Base-by-base conservation (phyloP, 129 eudicot genomes). In the Heracleum sosnowskyi region DNA sequence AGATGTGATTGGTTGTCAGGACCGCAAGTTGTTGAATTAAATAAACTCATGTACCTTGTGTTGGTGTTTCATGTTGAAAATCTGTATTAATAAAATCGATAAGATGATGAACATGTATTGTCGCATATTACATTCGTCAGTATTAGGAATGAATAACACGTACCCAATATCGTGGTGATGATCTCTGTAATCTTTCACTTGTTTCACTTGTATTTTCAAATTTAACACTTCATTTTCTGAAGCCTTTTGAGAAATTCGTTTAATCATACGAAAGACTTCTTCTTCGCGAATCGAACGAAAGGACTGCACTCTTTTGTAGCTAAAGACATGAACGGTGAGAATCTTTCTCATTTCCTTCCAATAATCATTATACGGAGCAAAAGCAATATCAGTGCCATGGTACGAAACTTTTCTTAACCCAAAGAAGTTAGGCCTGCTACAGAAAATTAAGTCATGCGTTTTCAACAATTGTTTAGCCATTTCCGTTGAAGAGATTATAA, bases 311-410 rank as follows among this genome's bases (percentile, higher is more conserved):
- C 64, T 55, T 24, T 26, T 55, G 31, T 26, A 24, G 26, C 64
- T 55, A 24, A 55, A 55, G 20, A 55, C 64, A 24, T 55, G 64
- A 64, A 64, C 70, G 2, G 64, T 57, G 26, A 57, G 64, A 57
- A 57, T 57, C 64, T 64, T 63, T 63, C 70, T 64, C 70, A 64
- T 64, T 31, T 64, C 70, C 37, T 13, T 64, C 70, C 70, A 29
- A 13, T 29, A 64, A 6, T 64, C 70, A 12, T 31, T 64, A n/a
- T 64, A 64, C 13, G 70, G 70, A 12, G 70, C 70, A 35, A 64
- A 64, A 11, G 70, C 70, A 29, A 64, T 64, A 15, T 64, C 70
- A 26, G 37, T 26, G 37, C 70, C 70, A 64, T 64, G 29, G 37
- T 64, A 64, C 22, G 70, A 64, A 29, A 64, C 36, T 15, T 12